These are phyloP conservation scores for Coemansia sp. DNA, from an alignment of 371 early-diverging fungal species.

Conservation along the genomic window DNA sequence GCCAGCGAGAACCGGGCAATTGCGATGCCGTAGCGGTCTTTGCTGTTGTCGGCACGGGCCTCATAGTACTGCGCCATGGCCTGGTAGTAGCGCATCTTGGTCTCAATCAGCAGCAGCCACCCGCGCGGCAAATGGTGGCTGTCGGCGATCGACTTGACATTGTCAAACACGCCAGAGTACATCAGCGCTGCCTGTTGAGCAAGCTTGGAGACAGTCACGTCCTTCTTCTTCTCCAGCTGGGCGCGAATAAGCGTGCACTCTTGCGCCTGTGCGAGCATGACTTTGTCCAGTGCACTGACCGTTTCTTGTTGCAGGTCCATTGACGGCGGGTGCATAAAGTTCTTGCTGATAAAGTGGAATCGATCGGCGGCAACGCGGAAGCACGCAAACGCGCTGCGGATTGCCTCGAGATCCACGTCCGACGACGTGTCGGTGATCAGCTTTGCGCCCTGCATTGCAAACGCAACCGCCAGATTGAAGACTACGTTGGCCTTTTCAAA, in stretches of 20 bases:
- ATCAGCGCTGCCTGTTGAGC: slow-evolving; percentile 80
- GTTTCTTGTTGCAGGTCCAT: slow-evolving; percentile 86
- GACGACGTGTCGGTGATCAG: slow-evolving; percentile 42
- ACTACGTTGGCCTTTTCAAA: slow-evolving; percentile 95
- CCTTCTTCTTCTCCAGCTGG: slow-evolving; percentile 80
- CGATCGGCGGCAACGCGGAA: slow-evolving; percentile 92
- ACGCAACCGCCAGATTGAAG: slow-evolving; percentile 87
- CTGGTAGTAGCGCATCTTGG: slow-evolving; percentile 83
- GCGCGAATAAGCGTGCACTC: slow-evolving; percentile 89
- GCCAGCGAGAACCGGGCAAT: slow-evolving; percentile 78
- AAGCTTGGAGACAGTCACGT: slow-evolving; percentile 80
- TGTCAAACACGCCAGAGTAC: slow-evolving; percentile 60
- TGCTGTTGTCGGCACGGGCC: slow-evolving; percentile 72
- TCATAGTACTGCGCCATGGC: slow-evolving; percentile 82
- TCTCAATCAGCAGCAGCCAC: slow-evolving; percentile 69
- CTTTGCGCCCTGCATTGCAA: slow-evolving; percentile 51
- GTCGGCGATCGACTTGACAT: slow-evolving; percentile 54
- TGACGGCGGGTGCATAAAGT: slow-evolving; percentile 94
- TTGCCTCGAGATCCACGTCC: slow-evolving; percentile 30
- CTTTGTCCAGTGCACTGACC: slow-evolving; percentile 74
- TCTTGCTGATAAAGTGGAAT: slow-evolving; percentile 92
- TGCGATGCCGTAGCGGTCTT: slow-evolving; percentile 80
- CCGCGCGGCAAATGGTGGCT: slow-evolving; percentile 58
- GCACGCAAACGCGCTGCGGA: slow-evolving; percentile 55
- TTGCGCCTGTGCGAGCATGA: slow-evolving; percentile 95